Base-by-base conservation (phyloP, 176 grass and related monocot species). In the Oryza australiensis region DNA sequence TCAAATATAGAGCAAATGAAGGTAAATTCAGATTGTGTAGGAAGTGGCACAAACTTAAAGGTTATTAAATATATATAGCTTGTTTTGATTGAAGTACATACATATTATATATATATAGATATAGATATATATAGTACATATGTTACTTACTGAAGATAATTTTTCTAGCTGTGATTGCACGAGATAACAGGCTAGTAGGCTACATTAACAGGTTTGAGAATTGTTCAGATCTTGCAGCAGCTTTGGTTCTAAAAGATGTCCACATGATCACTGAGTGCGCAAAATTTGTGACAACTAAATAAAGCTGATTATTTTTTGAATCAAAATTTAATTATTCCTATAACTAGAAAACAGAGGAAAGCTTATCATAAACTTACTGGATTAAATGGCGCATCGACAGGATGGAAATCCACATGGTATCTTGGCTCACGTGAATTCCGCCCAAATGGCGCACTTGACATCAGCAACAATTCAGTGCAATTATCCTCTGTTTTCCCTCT, bases 341-440 rank as follows among this genome's bases (percentile, higher is more conserved):
- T 53, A 42, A 30, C 5, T 41, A 26, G 32, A 29, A 27, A 41
- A 57, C 24, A 12, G 15, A 9, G 1, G 12, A 55, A 2, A 38
- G 30, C 8, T 26, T 22, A 12, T 34, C 14, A 40, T 9, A 23
- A 65, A 77, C 73, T 48, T 82, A 90, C 83, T 0, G 68, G 88
- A 37, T 82, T 67, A 51, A 73, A 90, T 0, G 73, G 88, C 15
- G 45, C 77, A 22, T 90, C 83, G 13, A 26, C 18, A 0, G 78
- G 8, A 7, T 90, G 88, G 46, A 82, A 86, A n/a, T 82, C 83
- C 11, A 82, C 88, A 5, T 18, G 79, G 73, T 90, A 86, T 66
- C 79, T 71, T 7, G 51, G 76, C 76, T 91, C 81, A 0, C 79
- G 85, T 7, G 64, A 76, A 70, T 62, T 91, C 76, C 72, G 86